These are phyloP conservation scores for Phanerochaete carnosa DNA, from an alignment of 768 basidiomycete species.

Conservation along the genomic window DNA sequence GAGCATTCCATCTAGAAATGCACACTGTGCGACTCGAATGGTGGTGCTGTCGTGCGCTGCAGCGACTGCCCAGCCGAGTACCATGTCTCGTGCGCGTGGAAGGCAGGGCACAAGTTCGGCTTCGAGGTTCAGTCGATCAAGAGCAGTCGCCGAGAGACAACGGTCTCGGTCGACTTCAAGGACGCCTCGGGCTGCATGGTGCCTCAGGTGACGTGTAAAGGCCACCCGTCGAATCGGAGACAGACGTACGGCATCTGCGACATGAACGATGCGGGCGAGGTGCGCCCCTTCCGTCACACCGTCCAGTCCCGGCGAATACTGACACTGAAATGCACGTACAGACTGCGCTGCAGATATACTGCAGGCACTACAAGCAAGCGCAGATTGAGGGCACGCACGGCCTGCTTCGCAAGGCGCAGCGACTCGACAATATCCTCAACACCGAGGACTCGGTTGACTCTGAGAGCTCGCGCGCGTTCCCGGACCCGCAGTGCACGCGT, in stretches of 20 bases:
- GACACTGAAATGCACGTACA: slow-evolving; percentile 26
- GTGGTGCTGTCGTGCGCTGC: slow-evolving; percentile 84
- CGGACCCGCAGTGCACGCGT: slow-evolving; percentile 45
- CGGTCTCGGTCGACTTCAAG: slow-evolving; percentile 67
- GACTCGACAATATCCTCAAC: slow-evolving; percentile 72
- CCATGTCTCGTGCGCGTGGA: slow-evolving; percentile 92
- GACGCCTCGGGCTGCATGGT: slow-evolving; percentile 77
- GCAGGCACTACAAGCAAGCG: slow-evolving; percentile 80
- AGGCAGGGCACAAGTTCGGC: slow-evolving; percentile 77
- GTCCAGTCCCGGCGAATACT: neutral
- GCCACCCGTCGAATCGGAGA: slow-evolving; percentile 60
- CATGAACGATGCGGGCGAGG: slow-evolving; percentile 78
- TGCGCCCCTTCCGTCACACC: slow-evolving; percentile 31
- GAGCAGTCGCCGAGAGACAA: slow-evolving; percentile 66
- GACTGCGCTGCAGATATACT: slow-evolving; percentile 91
- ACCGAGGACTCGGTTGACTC: slow-evolving; percentile 19
- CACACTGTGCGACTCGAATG: slow-evolving; percentile 61
- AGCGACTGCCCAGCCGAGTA: slow-evolving; percentile 76
- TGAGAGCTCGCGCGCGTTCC: slow-evolving; percentile 13
- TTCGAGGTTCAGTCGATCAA: slow-evolving; percentile 93
- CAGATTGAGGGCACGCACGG: slow-evolving; percentile 71
- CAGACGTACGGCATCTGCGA: slow-evolving; percentile 84
- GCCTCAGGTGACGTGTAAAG: slow-evolving; percentile 74
- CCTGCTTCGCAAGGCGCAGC: slow-evolving; percentile 83
- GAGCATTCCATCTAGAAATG: slow-evolving; percentile 53